phyloP scores from a whole-genome alignment of 129 eudicot genomes.

The Chrysanthemum seticuspe region DNA sequence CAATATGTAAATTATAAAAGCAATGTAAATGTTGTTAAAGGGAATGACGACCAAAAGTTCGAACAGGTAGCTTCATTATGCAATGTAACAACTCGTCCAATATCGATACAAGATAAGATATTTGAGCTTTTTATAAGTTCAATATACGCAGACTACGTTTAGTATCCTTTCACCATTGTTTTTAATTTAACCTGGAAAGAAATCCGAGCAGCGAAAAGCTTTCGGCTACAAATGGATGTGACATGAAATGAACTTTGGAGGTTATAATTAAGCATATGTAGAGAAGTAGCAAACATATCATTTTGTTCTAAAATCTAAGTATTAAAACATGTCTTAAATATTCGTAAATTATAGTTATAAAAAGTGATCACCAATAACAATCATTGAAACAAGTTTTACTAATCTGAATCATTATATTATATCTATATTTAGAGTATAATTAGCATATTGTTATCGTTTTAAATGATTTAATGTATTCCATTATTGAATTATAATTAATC shows the following conservation, averaged over 20 bases:
- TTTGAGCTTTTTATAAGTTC: too few relatives aligned
- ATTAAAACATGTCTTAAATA: not conserved
- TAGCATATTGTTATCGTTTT: too few relatives aligned
- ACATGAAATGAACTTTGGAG: not conserved
- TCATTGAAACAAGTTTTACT: not conserved
- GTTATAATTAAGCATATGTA: conserved; percentile 21
- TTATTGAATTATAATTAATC: not conserved
- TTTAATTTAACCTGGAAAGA: too few relatives aligned
- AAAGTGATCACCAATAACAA: not conserved
- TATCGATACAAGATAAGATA: too few relatives aligned
- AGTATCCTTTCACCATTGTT: too few relatives aligned
- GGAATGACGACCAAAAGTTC: not conserved
- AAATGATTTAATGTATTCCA: not conserved
- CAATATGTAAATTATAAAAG: conserved; percentile 11
- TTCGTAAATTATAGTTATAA: too few relatives aligned
- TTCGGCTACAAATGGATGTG: too few relatives aligned
- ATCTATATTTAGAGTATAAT: not conserved
- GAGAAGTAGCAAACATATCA: conserved; percentile 11
- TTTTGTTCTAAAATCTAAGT: not conserved
- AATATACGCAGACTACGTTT: too few relatives aligned
- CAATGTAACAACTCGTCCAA: not conserved
- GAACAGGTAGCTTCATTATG: not conserved
- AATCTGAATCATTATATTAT: not conserved
- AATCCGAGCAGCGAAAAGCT: too few relatives aligned
- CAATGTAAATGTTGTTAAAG: conserved; percentile 9